phyloP scores from a whole-genome alignment of 2,329 filamentous ascomycete species.

The Aspergillus sclerotialis region DNA sequence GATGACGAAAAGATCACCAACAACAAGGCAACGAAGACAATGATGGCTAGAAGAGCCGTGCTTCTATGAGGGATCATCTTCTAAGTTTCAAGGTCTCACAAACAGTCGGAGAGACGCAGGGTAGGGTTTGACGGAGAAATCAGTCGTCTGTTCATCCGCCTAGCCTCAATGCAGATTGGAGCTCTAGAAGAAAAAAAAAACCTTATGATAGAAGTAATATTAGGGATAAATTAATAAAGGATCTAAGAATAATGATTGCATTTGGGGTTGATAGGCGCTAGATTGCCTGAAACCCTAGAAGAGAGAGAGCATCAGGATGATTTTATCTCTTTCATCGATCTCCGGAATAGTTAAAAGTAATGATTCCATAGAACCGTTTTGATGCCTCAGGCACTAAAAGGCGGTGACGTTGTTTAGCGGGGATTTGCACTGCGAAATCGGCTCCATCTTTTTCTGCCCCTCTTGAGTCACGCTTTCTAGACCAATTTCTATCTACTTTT shows the following conservation, averaged over 20 bases:
- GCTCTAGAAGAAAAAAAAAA: background rate
- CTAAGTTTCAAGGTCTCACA: background rate
- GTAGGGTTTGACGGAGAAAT: background rate
- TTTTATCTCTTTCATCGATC: too few relatives aligned
- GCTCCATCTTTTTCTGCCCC: constrained; percentile 21
- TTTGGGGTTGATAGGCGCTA: too few relatives aligned
- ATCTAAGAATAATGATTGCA: too few relatives aligned
- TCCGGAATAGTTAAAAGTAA: too few relatives aligned
- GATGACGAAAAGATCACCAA: constrained; percentile 40
- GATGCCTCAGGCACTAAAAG: background rate
- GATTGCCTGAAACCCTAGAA: too few relatives aligned
- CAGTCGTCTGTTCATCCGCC: background rate
- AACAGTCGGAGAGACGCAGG: background rate
- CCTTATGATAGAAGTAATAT: background rate
- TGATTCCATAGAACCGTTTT: too few relatives aligned
- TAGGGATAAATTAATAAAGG: background rate
- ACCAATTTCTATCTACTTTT: too few relatives aligned
- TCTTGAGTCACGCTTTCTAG: constrained; percentile 25
- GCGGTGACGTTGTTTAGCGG: too few relatives aligned
- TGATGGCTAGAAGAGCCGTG: constrained; percentile 34
- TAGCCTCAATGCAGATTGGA: background rate
- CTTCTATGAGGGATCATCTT: constrained; percentile 36
- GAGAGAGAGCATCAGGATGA: too few relatives aligned
- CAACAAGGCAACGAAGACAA: constrained; percentile 37
- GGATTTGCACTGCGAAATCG: constrained; percentile 26